phyloP scores from a whole-genome alignment of 257 asterid species.

The Solanum dulcamara region DNA sequence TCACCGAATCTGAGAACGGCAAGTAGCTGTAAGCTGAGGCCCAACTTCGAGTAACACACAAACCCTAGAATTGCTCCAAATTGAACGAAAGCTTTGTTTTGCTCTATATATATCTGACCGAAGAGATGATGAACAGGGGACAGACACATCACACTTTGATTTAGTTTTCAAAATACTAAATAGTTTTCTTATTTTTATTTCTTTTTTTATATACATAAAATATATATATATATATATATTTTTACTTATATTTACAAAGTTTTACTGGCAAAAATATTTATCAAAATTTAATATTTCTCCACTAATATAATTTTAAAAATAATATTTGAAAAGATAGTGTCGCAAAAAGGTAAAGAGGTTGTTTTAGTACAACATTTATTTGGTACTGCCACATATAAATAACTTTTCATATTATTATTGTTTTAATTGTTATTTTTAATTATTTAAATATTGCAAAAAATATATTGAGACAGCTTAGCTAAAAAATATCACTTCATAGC shows the following conservation, averaged over 20 bases:
- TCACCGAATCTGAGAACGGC: not conserved
- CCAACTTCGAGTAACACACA: not conserved
- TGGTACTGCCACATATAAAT: too few relatives aligned
- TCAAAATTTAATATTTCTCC: not conserved
- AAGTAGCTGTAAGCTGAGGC: not conserved
- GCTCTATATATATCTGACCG: not conserved
- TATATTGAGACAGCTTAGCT: too few relatives aligned
- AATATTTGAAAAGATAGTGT: too few relatives aligned
- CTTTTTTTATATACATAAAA: too few relatives aligned
- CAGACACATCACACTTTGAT: not conserved
- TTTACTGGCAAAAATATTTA: not conserved
- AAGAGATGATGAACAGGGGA: not conserved
- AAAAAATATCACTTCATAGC: too few relatives aligned
- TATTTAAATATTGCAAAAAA: too few relatives aligned
- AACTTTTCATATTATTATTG: too few relatives aligned
- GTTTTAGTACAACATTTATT: too few relatives aligned
- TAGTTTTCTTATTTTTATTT: not conserved
- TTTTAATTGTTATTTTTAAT: too few relatives aligned
- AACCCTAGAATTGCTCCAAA: not conserved
- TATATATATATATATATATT: too few relatives aligned
- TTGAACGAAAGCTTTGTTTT: not conserved
- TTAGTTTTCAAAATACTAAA: not conserved
- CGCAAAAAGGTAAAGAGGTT: too few relatives aligned
- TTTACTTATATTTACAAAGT: not conserved
- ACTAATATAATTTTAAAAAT: too few relatives aligned